Evolutionary conservation across 164 flowering plant genomes (phyloP).

Genomic region (Vitis riparia): DNA sequence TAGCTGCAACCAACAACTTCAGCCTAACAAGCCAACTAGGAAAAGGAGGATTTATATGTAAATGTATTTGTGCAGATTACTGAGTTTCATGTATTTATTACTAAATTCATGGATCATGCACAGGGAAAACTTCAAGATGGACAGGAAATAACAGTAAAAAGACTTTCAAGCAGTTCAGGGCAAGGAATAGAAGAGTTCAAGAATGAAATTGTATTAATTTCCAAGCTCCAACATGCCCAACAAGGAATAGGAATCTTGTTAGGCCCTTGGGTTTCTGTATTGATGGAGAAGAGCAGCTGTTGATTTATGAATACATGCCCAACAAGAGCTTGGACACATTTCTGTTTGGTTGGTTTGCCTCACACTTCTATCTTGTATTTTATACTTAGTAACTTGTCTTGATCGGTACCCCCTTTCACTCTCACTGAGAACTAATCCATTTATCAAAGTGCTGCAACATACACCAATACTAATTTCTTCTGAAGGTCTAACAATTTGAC

Average conservation of each 20-base stretch:
- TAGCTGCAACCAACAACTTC: conserved; percentile 12
- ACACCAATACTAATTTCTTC: too few relatives aligned
- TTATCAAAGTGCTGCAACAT: too few relatives aligned
- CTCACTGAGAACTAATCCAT: too few relatives aligned
- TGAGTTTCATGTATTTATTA: neutral
- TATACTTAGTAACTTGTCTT: too few relatives aligned
- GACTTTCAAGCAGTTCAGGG: conserved; percentile 12
- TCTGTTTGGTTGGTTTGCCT: conserved; percentile 11
- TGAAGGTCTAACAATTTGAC: too few relatives aligned
- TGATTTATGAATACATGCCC: conserved; percentile 1
- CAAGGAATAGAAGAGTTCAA: conserved; percentile 17
- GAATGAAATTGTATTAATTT: conserved; percentile 12
- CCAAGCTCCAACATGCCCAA: conserved; percentile 15
- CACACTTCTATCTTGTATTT: neutral
- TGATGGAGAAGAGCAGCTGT: conserved; percentile 4
- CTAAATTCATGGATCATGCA: neutral
- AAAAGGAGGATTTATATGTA: conserved; percentile 9
- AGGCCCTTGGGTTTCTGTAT: conserved; percentile 21
- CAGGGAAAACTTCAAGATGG: conserved; percentile 17
- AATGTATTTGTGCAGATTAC: neutral
- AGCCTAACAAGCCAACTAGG: conserved; percentile 4
- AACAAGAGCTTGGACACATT: conserved; percentile 9
- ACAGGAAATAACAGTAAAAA: conserved; percentile 12
- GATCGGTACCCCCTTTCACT: too few relatives aligned
- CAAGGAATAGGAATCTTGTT: conserved; percentile 12